Conservation (phyloP, 768 basidiomycete species). For the Boletus rex-veris region DNA sequence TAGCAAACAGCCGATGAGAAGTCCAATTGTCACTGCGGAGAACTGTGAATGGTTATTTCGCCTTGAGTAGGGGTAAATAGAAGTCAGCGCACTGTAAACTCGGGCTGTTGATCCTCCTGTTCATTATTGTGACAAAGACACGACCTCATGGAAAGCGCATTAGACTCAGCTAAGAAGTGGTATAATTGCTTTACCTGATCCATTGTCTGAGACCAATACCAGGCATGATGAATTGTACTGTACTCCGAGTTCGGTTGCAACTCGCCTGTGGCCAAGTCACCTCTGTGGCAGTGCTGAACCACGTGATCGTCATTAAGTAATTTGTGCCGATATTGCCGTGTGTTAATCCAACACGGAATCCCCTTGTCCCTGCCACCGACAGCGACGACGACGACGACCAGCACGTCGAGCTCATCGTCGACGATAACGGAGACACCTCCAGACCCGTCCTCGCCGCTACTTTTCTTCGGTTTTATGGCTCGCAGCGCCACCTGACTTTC, state of each 20-base stretch:
- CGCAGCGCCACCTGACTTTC: not conserved
- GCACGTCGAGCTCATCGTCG: slow-evolving; percentile 28
- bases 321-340: slow-evolving; percentile 26
- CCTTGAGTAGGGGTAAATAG: not conserved
- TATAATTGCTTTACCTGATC: slow-evolving; percentile 18
- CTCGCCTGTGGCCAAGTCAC: too few species aligned
- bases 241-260: too few species aligned
- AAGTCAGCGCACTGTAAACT: slow-evolving; percentile 29
- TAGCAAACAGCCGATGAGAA: slow-evolving; percentile 80
- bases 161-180: not conserved
- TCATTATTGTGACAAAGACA: not conserved
- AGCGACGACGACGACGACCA: slow-evolving; percentile 25
- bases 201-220: slow-evolving; percentile 9
- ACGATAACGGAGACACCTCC: slow-evolving; percentile 23
- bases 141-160: slow-evolving; percentile 2
- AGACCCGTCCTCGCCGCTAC: not conserved
- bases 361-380: slow-evolving; percentile 38
- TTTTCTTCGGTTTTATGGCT: slow-evolving; percentile 17
- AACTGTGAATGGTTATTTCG: slow-evolving; percentile 23
- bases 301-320: slow-evolving; percentile 34
- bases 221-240: too few species aligned
- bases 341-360: slow-evolving; percentile 31
- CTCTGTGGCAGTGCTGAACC: slow-evolving; percentile 11
- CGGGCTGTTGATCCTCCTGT: slow-evolving; percentile 8
- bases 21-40: slow-evolving; percentile 68